Evolutionary conservation across 208 protist species (phyloP), one percentile per base, ranked within the genome.

Genomic region (Trypanosoma scelopori): DNA sequence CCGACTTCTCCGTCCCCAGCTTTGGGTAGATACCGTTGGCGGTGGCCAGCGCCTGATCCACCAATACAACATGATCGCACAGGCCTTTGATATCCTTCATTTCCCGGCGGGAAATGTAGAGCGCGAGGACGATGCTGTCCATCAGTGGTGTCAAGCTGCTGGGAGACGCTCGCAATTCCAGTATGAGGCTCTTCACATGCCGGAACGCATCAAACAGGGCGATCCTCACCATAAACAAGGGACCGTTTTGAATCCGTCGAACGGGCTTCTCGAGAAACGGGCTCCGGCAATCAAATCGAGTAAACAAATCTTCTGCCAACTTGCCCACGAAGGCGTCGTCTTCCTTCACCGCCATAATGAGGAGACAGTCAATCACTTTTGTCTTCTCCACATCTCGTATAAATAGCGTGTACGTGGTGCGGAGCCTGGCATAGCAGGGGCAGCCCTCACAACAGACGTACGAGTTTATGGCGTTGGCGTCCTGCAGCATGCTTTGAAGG

Each of bases 381-480:
- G 73, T 81, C 66, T 87, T 87, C 56, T 92, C 82, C 51, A 92
- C 74, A 56, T 85, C 80, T 50, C 74, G 69, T 57, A 89, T 75
- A 64, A 88, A 89, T n/a, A 89, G 45, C 13, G 86, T 87, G 53
- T 75, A 75, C 32, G 65, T 71, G n/a, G 62, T 74, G 57, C 74
- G 74, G 28, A 92, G 71, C 43, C 78, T 78, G 18, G 64, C 65
- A 63, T 76, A 86, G 51, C 86, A 92, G 6, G 80, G 75, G 53
- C 86, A 92, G 25, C 79, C 73, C 22, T 89, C 83, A 63, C 79
- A 85, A 71, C 86, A 92, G 35, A 87, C 83, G 65, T 81, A 89
- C 16, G 80, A 85, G 48, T 85, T 74, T 55, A 83, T 87, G 16
- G 46, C 43, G 67, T 76, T 53, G 53, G 51, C 27, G 62, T 62